A percentile compares a stretch with the other conserved stretches of the same genome.
phyloP scores from a whole-genome alignment of 352 stramenopile species.

The Pythium phragmitis region DNA sequence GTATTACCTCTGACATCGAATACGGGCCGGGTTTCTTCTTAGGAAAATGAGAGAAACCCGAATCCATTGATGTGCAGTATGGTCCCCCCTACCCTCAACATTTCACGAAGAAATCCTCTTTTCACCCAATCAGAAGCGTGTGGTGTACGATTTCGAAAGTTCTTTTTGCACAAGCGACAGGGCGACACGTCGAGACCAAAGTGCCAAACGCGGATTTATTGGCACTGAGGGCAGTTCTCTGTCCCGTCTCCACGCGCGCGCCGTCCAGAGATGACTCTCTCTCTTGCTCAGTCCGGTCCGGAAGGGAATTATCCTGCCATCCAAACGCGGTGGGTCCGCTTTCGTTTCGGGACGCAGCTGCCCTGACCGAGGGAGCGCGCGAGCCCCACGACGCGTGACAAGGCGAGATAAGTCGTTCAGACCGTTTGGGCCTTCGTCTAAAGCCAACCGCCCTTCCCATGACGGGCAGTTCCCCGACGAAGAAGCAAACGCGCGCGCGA shows the following conservation, averaged over 20 bases:
- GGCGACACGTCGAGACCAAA: neutral
- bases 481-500: neutral
- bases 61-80: neutral
- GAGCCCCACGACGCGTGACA: neutral
- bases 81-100: neutral
- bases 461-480: neutral
- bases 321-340: conserved; percentile 13
- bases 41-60: neutral
- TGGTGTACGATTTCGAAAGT: conserved; percentile 22
- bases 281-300: neutral
- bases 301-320: neutral
- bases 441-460: neutral
- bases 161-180: conserved; percentile 32
- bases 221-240: neutral
- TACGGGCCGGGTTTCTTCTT: neutral
- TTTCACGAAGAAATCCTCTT: neutral
- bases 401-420: neutral
- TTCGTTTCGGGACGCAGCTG: conserved; percentile 8
- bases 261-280: neutral
- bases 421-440: neutral
- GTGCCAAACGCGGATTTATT: neutral
- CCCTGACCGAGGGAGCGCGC: neutral
- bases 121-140: conserved; percentile 12
- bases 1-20: neutral
- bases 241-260: neutral